phyloP scores from a whole-genome alignment of 1,284 basidiomycete species.

The Phaffia rhodozyma region DNA sequence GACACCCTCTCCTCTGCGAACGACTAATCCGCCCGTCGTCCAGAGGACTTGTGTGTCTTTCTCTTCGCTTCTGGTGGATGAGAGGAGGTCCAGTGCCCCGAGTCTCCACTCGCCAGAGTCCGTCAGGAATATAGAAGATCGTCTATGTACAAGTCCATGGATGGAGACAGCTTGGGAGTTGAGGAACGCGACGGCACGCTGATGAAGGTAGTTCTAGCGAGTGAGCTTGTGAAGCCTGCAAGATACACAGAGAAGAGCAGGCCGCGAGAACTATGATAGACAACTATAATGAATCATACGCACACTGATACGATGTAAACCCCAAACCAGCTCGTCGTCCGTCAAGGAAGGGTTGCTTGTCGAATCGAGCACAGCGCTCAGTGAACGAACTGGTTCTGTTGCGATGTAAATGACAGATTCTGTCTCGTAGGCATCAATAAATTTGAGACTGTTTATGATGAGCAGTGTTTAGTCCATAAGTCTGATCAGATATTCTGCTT shows the following conservation, averaged over 20 bases:
- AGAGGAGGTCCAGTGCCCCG: slow-evolving; percentile 85
- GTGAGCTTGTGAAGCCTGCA: not conserved
- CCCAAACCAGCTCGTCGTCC: slow-evolving; percentile 83
- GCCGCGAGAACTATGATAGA: not conserved
- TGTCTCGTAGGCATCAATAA: slow-evolving; percentile 84
- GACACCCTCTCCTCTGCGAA: slow-evolving; percentile 44
- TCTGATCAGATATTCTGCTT: too few species aligned
- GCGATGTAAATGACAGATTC: slow-evolving; percentile 81
- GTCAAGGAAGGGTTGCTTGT: slow-evolving; percentile 27
- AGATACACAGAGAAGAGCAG: not conserved
- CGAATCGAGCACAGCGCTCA: slow-evolving; percentile 48
- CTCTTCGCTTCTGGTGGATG: slow-evolving; percentile 26
- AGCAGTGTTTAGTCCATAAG: not conserved
- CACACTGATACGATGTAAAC: slow-evolving; percentile 77
- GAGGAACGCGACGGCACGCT: slow-evolving; percentile 84
- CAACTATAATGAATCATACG: slow-evolving; percentile 28
- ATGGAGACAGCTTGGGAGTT: slow-evolving; percentile 75
- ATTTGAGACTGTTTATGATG: slow-evolving; percentile 50
- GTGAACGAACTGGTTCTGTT: slow-evolving; percentile 78
- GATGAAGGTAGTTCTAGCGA: not conserved
- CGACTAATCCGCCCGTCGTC: slow-evolving; percentile 58
- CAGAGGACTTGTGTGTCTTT: slow-evolving; percentile 37
- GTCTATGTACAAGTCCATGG: slow-evolving; percentile 66
- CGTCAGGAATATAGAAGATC: slow-evolving; percentile 67
- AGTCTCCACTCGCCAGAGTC: slow-evolving; percentile 88